Base-by-base conservation (phyloP, 768 basidiomycete species). In the Leccinellum albellum region DNA sequence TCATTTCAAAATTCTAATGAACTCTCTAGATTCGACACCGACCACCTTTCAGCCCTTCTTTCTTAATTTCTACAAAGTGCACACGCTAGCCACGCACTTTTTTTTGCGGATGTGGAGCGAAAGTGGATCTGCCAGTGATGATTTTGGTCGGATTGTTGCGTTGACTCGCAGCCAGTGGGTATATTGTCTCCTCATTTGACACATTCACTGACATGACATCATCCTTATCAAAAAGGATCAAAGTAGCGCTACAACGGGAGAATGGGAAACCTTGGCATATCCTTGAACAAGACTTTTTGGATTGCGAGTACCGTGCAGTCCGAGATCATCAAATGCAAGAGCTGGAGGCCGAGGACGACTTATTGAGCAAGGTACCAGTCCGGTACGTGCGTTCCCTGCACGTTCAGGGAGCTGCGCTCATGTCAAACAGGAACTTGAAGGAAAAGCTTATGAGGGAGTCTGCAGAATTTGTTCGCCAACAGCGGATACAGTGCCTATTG, bases 71-170 rank as follows among this genome's bases (percentile, higher is more conserved):
- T 80, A 82, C 67, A 85, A 81, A 60, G 86, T 93, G 5, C 94
- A 97, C 70, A 76, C 80, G 10, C 75, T 94, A n/a, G 88, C 89
- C 6, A 84, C 87, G 4, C 82, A 83, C 47, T 94, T 95, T 76
- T 95, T 95, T 73, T 74, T 92, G n/a, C 82, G 91, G 32, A 93
- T 96, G 85, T 96, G 91, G 92, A 82, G 80, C 63, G 94, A 96
- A 69, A 90, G 89, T 64, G 86, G 87, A 13, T 89, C 94, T 1
- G 84, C 87, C 4, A 66, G 71, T 13, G 85, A 78, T 20, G 94
- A 96, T 72, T 92, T 94, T 61, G 77, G 80, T 33, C 85, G 94
- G 10, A 85, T 96, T 10, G 81, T 82, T 32, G 87, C 85, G 6
- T 76, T 95, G 20, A 86, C 88, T 33, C 83, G 84, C 52, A 92